Evolutionary conservation across 495 filamentous ascomycete genomes (phyloP), one percentile per base, ranked within the genome.

Genomic region (Penicillium atrosanguineum): DNA sequence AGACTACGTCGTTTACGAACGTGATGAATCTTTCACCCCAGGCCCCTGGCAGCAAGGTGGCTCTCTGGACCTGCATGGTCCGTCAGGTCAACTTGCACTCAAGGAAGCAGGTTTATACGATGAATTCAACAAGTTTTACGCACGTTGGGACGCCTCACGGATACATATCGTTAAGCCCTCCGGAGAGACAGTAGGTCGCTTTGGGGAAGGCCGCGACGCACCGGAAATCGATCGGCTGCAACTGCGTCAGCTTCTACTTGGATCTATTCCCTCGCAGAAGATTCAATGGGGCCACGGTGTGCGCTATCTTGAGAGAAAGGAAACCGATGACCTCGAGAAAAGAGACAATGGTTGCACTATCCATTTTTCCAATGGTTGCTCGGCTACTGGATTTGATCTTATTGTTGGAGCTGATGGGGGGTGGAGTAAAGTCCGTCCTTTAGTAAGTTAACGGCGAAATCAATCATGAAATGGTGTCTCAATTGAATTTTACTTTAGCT

Each of bases 361-460:
- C 9, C 31, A 46, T 20, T 60, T 60, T 40, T 11, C 14, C 3
- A 52, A 63, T 46, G 61, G 56, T 7, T 49, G 16, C 23, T 44
- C 47, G 12, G 53, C 46, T 11, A 57, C 50, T 51, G 50, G 53
- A 7, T 60, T 63, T 19, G 21, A 36, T 5, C 53, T 63, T 26
- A 37, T 86, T 4, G 74, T 86, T 36, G 83, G 84, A 15, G 81
- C 82, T 6, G 83, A 86, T 55, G 83, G 84, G 8, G 77, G 77
- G 14, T 84, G 80, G 77, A 79, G 74, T 40, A 75, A 73, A 52
- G 74, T 82, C 1, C 71, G 83, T 20, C 61, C 61, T 38, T 21
- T 64, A 48, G 61, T 64, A 49, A 53, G 46, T 28, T 1, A 8
- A 39, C 15, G 3, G 7, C 40, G 9, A 46, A 28, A 21, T 38